These are phyloP conservation scores for Cercospora beticola DNA, from an alignment of 2,329 filamentous ascomycete species.

Conservation along the genomic window DNA sequence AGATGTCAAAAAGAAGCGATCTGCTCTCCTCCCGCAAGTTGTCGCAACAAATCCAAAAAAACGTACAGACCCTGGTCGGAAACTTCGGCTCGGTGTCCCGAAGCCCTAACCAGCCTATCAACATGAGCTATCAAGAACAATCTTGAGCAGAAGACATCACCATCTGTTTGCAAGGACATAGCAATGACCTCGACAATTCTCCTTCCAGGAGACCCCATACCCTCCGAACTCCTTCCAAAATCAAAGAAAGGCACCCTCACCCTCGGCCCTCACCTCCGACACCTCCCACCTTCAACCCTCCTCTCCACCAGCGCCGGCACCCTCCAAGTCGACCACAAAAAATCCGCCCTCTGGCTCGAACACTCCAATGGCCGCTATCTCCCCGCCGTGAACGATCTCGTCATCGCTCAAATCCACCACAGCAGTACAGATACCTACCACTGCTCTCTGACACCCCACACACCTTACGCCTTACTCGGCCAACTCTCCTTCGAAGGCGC, in stretches of 20 bases:
- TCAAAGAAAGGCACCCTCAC: conserved; percentile 67
- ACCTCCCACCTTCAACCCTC: conserved; percentile 74
- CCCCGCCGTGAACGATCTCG: conserved; percentile 76
- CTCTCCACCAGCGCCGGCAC: conserved; percentile 66
- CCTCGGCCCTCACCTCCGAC: conserved; percentile 78
- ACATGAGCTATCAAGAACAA: neutral
- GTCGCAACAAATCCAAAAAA: conserved; percentile 7
- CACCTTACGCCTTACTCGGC: conserved; percentile 67
- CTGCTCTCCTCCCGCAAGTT: neutral
- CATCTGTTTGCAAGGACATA: neutral
- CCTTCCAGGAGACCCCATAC: conserved; percentile 77
- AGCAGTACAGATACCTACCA: conserved; percentile 75
- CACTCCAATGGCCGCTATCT: conserved; percentile 70
- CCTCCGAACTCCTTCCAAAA: conserved; percentile 64
- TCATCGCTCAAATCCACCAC: conserved; percentile 82
- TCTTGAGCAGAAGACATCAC: neutral
- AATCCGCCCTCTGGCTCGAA: conserved; percentile 78
- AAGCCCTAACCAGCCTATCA: conserved; percentile 4
- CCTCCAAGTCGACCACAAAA: conserved; percentile 66
- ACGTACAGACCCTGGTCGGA: conserved; percentile 3
- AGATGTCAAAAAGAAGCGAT: neutral
- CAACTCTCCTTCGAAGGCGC: conserved; percentile 92
- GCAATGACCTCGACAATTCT: conserved; percentile 55
- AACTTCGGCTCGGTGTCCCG: neutral
- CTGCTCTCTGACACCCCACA: conserved; percentile 68